Conservation (phyloP, 768 basidiomycete species). For the Sutorius australiensis region DNA sequence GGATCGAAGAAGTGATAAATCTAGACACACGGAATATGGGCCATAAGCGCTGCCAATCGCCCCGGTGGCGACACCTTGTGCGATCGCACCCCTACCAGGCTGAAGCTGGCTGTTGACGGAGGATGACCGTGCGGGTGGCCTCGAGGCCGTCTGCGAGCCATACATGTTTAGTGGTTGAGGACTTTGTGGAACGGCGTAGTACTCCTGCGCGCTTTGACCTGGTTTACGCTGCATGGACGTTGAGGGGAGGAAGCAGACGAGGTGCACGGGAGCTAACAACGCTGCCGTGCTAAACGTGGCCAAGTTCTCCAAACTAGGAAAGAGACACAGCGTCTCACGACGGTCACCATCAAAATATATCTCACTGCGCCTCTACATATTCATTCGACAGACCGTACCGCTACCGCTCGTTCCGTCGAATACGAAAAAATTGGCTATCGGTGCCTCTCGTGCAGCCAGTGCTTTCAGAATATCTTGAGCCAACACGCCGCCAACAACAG, state of each 20-base stretch:
- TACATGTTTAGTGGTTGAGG: constrained; percentile 41
- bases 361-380: constrained; percentile 32
- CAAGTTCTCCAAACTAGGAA: constrained; percentile 17
- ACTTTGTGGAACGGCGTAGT: constrained; percentile 66
- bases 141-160: constrained; percentile 21
- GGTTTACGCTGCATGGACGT: constrained; percentile 41
- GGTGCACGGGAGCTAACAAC: constrained; percentile 9
- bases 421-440: constrained; percentile 87
- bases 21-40: constrained; percentile 70
- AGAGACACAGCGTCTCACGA: constrained; percentile 16
- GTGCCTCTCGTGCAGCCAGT: constrained; percentile 84
- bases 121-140: constrained; percentile 26
- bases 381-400: constrained; percentile 61
- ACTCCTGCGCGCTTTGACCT: constrained; percentile 46
- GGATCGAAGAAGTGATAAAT: not conserved
- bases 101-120: constrained; percentile 29
- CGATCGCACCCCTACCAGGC: constrained; percentile 52
- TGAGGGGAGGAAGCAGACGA: constrained; percentile 7
- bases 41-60: constrained; percentile 78
- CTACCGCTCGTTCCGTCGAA: constrained; percentile 83
- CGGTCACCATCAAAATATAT: not conserved
- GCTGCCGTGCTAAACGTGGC: constrained; percentile 21
- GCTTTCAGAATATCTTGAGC: constrained; percentile 94
- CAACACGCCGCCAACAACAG: constrained; percentile 90
- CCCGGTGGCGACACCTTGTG: constrained; percentile 77